phyloP scores from a whole-genome alignment of 2,329 filamentous ascomycete genomes.

The Samsoniella hepiali region DNA sequence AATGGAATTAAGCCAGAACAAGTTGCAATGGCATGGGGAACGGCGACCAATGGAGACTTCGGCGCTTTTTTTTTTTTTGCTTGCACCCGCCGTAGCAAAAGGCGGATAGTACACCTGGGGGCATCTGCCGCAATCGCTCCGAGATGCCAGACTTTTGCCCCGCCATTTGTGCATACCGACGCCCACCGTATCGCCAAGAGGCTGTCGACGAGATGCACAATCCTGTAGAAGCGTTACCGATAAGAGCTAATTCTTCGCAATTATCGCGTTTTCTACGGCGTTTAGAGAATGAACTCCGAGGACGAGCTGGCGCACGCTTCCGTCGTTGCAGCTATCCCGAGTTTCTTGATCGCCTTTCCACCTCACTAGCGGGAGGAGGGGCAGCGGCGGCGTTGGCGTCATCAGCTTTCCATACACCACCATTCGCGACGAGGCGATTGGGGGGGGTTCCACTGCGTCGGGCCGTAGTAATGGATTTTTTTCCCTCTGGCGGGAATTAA shows the following conservation, averaged over 20 bases:
- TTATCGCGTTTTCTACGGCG: too few relatives aligned
- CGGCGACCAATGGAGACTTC: neutral
- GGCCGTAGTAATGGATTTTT: neutral
- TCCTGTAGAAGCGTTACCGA: neutral
- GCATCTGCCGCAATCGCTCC: neutral
- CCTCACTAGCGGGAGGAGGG: neutral
- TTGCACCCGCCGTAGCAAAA: neutral
- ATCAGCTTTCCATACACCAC: neutral
- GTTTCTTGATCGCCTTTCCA: too few relatives aligned
- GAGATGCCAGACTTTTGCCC: neutral
- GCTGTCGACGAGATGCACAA: too few relatives aligned
- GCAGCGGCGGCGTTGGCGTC: neutral
- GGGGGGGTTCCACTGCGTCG: slow-evolving; percentile 3
- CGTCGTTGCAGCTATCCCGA: too few relatives aligned
- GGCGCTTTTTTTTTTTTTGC: neutral
- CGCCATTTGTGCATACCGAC: neutral
- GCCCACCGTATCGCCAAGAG: neutral
- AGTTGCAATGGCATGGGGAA: neutral
- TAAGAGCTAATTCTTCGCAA: neutral
- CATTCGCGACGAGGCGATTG: neutral
- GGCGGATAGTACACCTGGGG: neutral
- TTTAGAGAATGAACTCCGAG: neutral
- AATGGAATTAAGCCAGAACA: slow-evolving; percentile 7
- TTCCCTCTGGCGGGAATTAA: neutral
- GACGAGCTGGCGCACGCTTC: neutral